Evolutionary conservation across 2,329 filamentous ascomycete species (phyloP).

Genomic region (Ambrosiella cleistominuta): DNA sequence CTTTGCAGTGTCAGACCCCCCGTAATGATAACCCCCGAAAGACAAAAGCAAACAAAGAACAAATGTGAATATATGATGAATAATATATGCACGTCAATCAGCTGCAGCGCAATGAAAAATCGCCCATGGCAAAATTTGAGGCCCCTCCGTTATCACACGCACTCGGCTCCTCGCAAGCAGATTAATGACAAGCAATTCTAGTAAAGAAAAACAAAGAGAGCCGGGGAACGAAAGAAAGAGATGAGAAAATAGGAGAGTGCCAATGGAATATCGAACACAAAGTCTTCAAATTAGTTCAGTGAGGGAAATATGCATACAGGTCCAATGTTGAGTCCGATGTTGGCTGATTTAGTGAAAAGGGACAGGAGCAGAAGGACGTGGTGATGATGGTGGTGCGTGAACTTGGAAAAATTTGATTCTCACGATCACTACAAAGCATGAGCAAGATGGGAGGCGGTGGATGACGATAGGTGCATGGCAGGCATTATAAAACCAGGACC

Average conservation of each 20-base stretch:
- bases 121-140: conserved; percentile 4
- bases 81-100: conserved; percentile 3
- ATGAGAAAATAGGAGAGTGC: background rate
- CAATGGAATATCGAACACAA: background rate
- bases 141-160: conserved; percentile 5
- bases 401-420: too few relatives aligned
- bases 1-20: background rate
- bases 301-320: too few relatives aligned
- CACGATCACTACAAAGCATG: too few relatives aligned
- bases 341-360: too few relatives aligned
- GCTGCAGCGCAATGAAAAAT: background rate
- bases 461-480: too few relatives aligned
- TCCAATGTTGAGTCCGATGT: too few relatives aligned
- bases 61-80: background rate
- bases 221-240: background rate
- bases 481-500: too few relatives aligned
- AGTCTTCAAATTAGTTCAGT: too few relatives aligned
- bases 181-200: background rate
- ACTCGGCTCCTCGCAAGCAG: background rate
- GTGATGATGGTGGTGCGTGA: too few relatives aligned
- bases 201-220: background rate
- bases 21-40: background rate
- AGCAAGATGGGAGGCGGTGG: too few relatives aligned
- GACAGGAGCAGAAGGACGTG: too few relatives aligned
- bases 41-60: background rate